Percentiles rank a stretch among this genome's conserved stretches.
phyloP scores from a whole-genome alignment of 768 basidiomycete species.

The Rhodocollybia butyracea region DNA sequence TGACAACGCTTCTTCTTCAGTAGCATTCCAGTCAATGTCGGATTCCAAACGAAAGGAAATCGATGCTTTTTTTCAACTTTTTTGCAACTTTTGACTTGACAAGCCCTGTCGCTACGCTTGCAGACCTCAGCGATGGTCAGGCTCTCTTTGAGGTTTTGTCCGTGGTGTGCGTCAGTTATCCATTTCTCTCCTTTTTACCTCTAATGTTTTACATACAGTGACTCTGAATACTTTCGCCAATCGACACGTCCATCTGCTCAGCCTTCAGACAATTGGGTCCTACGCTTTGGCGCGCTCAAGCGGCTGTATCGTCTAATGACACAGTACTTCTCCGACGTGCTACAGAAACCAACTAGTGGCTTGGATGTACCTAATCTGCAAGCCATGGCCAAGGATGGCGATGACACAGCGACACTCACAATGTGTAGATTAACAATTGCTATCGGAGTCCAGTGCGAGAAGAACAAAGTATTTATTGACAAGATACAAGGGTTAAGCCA shows the following conservation, averaged over 20 bases:
- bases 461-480: constrained; percentile 84
- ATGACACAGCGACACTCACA: constrained; percentile 59
- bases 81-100: constrained; percentile 70
- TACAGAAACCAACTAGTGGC: constrained; percentile 73
- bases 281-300: constrained; percentile 81
- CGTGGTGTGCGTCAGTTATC: constrained; percentile 56
- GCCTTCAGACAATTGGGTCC: constrained; percentile 83
- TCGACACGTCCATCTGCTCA: constrained; percentile 56
- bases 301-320: constrained; percentile 85
- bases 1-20: too few species aligned
- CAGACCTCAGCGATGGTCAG: constrained; percentile 79
- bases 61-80: constrained; percentile 79
- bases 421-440: constrained; percentile 83
- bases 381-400: constrained; percentile 75
- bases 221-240: constrained; percentile 74
- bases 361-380: constrained; percentile 89
- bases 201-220: constrained; percentile 41
- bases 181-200: constrained; percentile 4
- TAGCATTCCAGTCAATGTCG: constrained; percentile 22
- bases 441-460: constrained; percentile 85
- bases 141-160: constrained; percentile 74
- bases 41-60: constrained; percentile 57
- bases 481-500: constrained; percentile 85
- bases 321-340: constrained; percentile 81
- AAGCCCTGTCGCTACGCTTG: constrained; percentile 55